Conservation (phyloP, 352 stramenopile species). For the Globisporangium megalacanthum region DNA sequence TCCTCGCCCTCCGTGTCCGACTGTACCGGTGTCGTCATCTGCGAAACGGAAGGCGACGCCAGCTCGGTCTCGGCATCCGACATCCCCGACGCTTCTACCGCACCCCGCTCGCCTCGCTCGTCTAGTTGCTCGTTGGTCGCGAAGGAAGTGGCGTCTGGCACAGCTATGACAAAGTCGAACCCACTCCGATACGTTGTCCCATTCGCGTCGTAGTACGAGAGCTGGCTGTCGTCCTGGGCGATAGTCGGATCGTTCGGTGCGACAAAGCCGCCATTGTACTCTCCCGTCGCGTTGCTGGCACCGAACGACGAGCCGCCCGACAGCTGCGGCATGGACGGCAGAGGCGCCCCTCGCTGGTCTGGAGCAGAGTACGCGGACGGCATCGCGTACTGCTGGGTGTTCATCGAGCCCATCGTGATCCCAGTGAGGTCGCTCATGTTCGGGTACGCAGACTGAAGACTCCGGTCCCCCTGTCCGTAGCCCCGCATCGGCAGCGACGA, state of each 20-base stretch:
- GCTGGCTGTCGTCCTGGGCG: conserved; percentile 27
- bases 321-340: conserved; percentile 14
- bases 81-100: conserved; percentile 10
- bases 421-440: conserved; percentile 3
- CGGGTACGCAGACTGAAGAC: conserved; percentile 4
- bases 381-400: conserved; percentile 5
- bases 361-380: conserved; percentile 1
- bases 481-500: conserved; percentile 14
- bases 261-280: conserved; percentile 35
- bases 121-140: neutral
- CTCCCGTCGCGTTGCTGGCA: neutral
- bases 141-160: neutral
- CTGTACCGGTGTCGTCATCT: conserved; percentile 58
- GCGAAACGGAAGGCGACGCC: conserved; percentile 52
- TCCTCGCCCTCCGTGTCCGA: conserved; percentile 59
- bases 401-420: conserved; percentile 9
- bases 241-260: conserved; percentile 53
- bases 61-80: conserved; percentile 59
- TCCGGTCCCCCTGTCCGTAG: conserved; percentile 8
- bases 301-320: conserved; percentile 4
- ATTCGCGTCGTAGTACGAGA: conserved; percentile 66
- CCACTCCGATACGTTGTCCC: conserved; percentile 54
- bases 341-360: conserved; percentile 7
- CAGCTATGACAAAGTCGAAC: conserved; percentile 44
- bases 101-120: conserved; percentile 1